Evolutionary conservation across 1,284 basidiomycete genomes (phyloP).

Genomic region (Coniophora puteana): DNA sequence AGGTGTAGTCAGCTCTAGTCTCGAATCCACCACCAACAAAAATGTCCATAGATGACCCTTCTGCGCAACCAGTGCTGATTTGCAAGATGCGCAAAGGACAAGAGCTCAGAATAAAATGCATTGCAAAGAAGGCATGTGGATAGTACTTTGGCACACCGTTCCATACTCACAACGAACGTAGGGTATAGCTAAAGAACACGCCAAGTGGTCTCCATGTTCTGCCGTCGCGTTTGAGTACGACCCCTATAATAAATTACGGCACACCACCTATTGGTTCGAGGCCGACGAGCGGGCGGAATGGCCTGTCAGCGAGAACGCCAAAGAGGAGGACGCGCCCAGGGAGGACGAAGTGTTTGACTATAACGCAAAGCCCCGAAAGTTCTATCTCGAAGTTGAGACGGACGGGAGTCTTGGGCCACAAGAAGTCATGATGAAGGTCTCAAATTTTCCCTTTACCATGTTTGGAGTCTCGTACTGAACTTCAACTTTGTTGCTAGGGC

Average conservation of each 20-base stretch:
- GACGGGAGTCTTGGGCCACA: slow-evolving; percentile 87
- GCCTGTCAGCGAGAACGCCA: slow-evolving; percentile 79
- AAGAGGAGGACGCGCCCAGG: slow-evolving; percentile 77
- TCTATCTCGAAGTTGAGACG: slow-evolving; percentile 91
- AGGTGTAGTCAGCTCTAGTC: too few relatives aligned
- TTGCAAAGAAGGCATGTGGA: slow-evolving; percentile 81
- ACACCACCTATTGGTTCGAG: slow-evolving; percentile 97
- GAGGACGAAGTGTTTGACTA: slow-evolving; percentile 86
- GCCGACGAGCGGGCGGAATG: slow-evolving; percentile 75
- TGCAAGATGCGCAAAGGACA: slow-evolving; percentile 95
- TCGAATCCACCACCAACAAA: too few relatives aligned
- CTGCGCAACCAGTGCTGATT: slow-evolving; percentile 72
- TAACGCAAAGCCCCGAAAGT: slow-evolving; percentile 81
- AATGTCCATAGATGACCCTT: slow-evolving; percentile 52
- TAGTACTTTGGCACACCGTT: background rate
- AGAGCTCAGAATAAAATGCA: slow-evolving; percentile 83
- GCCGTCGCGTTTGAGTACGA: slow-evolving; percentile 98
- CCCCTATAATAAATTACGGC: slow-evolving; percentile 94
- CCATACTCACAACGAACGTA: slow-evolving; percentile 27
- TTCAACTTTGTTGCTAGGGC: slow-evolving; percentile 43
- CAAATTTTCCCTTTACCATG: background rate
- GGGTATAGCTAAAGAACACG: slow-evolving; percentile 98
- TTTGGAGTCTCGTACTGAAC: slow-evolving; percentile 2
- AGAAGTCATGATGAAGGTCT: slow-evolving; percentile 84
- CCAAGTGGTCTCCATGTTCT: slow-evolving; percentile 97